These are phyloP conservation scores for Eustoma russellianum DNA, from an alignment of 257 asterid species.

Conservation along the genomic window DNA sequence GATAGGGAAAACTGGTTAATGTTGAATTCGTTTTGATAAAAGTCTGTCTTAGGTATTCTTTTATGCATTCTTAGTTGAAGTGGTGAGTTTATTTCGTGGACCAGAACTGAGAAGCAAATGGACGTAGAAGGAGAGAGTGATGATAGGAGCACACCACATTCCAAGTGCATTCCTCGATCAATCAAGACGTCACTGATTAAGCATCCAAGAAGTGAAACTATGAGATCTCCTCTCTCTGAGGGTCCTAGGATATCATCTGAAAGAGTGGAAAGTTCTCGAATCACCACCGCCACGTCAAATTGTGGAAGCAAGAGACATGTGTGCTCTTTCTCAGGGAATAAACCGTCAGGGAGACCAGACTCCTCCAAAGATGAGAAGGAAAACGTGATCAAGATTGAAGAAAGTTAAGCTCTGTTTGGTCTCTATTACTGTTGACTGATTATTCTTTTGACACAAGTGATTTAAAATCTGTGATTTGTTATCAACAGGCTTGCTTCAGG, in stretches of 20 bases:
- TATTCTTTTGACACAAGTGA: slow-evolving; percentile 16
- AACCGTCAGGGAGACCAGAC: slow-evolving; percentile 26
- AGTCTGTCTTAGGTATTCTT: too few relatives aligned
- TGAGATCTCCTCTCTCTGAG: slow-evolving; percentile 82
- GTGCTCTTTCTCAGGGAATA: slow-evolving; percentile 39
- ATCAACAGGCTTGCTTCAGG: slow-evolving; percentile 92
- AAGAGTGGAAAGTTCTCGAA: slow-evolving; percentile 49
- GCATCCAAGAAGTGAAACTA: slow-evolving; percentile 86
- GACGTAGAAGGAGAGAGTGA: slow-evolving; percentile 49
- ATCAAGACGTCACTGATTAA: slow-evolving; percentile 57
- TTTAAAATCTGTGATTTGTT: slow-evolving; percentile 23
- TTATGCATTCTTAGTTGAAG: background rate
- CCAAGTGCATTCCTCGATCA: slow-evolving; percentile 80
- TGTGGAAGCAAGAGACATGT: slow-evolving; percentile 80
- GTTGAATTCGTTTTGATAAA: too few relatives aligned
- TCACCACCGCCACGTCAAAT: slow-evolving; percentile 35
- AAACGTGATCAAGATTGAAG: slow-evolving; percentile 78
- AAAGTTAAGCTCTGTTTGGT: slow-evolving; percentile 53
- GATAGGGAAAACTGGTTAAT: too few relatives aligned
- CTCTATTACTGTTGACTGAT: background rate
- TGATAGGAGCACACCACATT: slow-evolving; percentile 33
- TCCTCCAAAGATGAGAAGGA: slow-evolving; percentile 41
- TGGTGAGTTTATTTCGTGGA: slow-evolving; percentile 6
- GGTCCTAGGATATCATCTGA: slow-evolving; percentile 88
- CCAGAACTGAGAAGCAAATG: slow-evolving; percentile 47